A percentile compares a stretch with the other conserved stretches of the same genome.
phyloP scores from a whole-genome alignment of 2,329 filamentous ascomycete genomes.

The Curvularia spicifera region DNA sequence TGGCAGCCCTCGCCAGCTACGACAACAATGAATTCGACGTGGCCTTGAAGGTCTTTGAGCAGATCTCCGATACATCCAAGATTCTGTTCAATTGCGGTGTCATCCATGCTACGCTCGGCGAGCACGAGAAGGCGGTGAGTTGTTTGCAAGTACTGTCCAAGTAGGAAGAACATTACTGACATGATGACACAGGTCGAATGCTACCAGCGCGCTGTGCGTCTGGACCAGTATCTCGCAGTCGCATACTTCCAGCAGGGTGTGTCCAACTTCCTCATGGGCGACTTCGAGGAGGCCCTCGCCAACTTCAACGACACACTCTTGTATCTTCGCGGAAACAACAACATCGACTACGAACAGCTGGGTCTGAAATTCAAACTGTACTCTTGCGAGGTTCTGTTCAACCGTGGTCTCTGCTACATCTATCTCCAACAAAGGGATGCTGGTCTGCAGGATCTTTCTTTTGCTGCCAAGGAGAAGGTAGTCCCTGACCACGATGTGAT shows the following conservation, averaged over 20 bases:
- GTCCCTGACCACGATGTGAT: conserved; percentile 97
- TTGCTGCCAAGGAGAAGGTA: conserved; percentile 93
- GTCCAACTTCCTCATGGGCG: conserved; percentile 94
- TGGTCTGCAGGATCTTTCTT: conserved; percentile 88
- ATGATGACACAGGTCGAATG: conserved; percentile 74
- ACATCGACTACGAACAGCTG: conserved; percentile 97
- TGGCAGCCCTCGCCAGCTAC: conserved; percentile 86
- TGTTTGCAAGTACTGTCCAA: background rate
- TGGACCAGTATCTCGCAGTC: conserved; percentile 95
- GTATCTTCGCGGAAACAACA: conserved; percentile 92
- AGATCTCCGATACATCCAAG: conserved; percentile 93
- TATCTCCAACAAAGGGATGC: conserved; percentile 91
- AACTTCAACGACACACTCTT: conserved; percentile 98
- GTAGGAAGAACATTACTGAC: conserved; percentile 26
- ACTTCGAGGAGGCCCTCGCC: conserved; percentile 94
- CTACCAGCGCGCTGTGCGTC: conserved; percentile 87
- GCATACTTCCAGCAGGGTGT: conserved; percentile 99
- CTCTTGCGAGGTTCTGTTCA: conserved; percentile 97
- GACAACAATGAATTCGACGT: conserved; percentile 98
- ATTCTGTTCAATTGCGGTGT: conserved; percentile 99
- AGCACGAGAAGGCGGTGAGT: conserved; percentile 92
- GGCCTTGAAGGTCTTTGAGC: conserved; percentile 80
- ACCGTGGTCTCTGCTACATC: conserved; percentile 95
- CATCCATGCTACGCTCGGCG: conserved; percentile 93
- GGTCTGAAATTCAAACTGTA: conserved; percentile 95